Evolutionary conservation across 225 moss, liverwort and hornwort genomes (phyloP).

Genomic region (Bryum argenteum): DNA sequence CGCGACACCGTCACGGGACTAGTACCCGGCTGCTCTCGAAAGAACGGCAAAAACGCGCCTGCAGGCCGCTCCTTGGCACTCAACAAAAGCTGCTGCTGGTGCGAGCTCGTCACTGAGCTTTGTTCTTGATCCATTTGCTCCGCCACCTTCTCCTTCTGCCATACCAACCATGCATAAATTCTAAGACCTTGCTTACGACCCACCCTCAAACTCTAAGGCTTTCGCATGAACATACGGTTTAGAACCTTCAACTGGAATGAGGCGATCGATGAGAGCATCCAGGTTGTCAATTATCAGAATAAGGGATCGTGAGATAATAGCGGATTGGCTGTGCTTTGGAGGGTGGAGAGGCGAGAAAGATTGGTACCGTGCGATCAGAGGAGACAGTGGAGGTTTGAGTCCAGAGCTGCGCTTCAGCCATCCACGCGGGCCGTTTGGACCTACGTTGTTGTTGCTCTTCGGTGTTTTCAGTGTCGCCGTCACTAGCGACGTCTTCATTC

Average conservation of each 20-base stretch:
- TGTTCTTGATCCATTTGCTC: constrained; percentile 49
- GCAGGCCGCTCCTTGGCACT: constrained; percentile 58
- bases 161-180: background rate
- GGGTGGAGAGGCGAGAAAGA: background rate
- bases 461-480: constrained; percentile 34
- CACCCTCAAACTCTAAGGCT: too few relatives aligned
- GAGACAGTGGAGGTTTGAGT: constrained; percentile 42
- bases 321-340: too few relatives aligned
- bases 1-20: constrained; percentile 40
- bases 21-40: constrained; percentile 55
- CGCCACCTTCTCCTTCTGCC: constrained; percentile 30
- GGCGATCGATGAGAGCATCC: background rate
- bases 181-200: background rate
- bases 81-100: constrained; percentile 33
- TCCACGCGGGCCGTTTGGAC: constrained; percentile 71
- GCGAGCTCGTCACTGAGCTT: constrained; percentile 62
- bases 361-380: constrained; percentile 28
- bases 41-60: constrained; percentile 75
- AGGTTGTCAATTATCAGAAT: too few relatives aligned
- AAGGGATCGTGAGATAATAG: too few relatives aligned
- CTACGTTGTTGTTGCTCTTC: background rate
- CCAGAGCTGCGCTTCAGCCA: constrained; percentile 83
- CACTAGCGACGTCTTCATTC: constrained; percentile 23
- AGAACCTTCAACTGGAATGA: too few relatives aligned
- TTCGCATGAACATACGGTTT: too few relatives aligned